These are phyloP conservation scores for Olyra latifolia DNA, from an alignment of 176 grass and related monocot species.

Conservation along the genomic window DNA sequence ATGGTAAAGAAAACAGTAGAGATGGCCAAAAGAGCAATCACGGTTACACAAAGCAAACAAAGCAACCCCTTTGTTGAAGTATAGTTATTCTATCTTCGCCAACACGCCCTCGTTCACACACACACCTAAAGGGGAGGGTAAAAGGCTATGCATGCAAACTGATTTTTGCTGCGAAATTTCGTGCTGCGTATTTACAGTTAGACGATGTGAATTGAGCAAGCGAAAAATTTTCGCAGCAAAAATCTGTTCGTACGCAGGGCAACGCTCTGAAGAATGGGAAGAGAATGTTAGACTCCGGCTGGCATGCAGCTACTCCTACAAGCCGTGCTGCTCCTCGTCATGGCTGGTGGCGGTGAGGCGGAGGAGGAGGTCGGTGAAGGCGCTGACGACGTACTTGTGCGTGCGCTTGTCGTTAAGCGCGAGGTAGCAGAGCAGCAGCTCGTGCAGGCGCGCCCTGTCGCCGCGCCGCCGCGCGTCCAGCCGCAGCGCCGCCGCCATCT, in stretches of 20 bases:
- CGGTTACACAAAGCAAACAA: conserved; percentile 33
- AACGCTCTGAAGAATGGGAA: not conserved
- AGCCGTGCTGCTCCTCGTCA: conserved; percentile 1
- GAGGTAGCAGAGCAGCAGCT: conserved; percentile 97
- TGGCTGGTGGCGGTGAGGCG: conserved; percentile 41
- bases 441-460: conserved; percentile 73
- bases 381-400: conserved; percentile 89
- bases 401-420: conserved; percentile 82
- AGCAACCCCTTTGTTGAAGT: conserved; percentile 27
- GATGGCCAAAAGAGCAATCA: conserved; percentile 39
- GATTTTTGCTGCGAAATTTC: not conserved
- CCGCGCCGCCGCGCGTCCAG: conserved; percentile 54
- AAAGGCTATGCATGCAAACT: conserved; percentile 13
- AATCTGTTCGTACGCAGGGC: conserved; percentile 9
- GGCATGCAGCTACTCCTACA: not conserved
- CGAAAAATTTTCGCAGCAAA: not conserved
- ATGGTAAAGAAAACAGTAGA: conserved; percentile 12
- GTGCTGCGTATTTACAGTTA: conserved; percentile 17
- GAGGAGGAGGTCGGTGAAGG: conserved; percentile 92
- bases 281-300: not conserved
- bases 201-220: not conserved
- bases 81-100: conserved; percentile 28
- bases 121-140: conserved; percentile 3
- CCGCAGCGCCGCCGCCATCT: conserved; percentile 79
- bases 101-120: conserved; percentile 37